Evolutionary conservation across 2,329 filamentous ascomycete species (phyloP).

Genomic region (Albophoma yamanashiensis): DNA sequence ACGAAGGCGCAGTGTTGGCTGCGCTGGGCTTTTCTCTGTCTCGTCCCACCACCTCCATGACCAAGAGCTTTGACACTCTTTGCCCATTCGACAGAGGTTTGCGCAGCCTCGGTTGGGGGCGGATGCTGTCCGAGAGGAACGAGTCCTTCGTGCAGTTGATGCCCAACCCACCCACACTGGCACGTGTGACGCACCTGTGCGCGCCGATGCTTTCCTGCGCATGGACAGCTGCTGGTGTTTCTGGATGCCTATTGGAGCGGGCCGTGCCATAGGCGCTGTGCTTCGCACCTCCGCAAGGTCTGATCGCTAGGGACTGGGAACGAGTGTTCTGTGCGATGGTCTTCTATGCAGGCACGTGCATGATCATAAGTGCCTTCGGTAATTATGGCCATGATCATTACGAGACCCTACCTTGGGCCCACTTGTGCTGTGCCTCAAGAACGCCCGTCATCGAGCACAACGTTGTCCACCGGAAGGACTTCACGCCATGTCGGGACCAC

Average conservation of each 20-base stretch:
- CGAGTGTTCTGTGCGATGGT: neutral
- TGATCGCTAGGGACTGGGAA: neutral
- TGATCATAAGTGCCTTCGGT: neutral
- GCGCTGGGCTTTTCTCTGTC: neutral
- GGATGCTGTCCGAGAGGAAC: neutral
- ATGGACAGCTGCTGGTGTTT: neutral
- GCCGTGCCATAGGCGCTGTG: neutral
- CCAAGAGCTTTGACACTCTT: neutral
- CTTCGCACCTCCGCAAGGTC: neutral
- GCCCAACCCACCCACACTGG: neutral
- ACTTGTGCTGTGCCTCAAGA: neutral
- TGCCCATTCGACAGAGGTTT: neutral
- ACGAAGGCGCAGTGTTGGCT: neutral
- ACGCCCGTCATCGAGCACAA: neutral
- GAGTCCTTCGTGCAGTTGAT: neutral
- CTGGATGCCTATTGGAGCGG: neutral
- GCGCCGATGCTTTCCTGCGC: neutral
- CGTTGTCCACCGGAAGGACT: neutral
- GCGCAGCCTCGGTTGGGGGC: neutral
- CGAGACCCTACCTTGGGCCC: neutral
- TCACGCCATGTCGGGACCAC: neutral
- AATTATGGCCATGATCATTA: neutral
- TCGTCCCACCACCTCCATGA: neutral
- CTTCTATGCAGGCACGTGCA: neutral
- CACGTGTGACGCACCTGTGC: neutral